phyloP scores from a whole-genome alignment of 1,284 basidiomycete genomes.

The Cystobasidium pallidum region DNA sequence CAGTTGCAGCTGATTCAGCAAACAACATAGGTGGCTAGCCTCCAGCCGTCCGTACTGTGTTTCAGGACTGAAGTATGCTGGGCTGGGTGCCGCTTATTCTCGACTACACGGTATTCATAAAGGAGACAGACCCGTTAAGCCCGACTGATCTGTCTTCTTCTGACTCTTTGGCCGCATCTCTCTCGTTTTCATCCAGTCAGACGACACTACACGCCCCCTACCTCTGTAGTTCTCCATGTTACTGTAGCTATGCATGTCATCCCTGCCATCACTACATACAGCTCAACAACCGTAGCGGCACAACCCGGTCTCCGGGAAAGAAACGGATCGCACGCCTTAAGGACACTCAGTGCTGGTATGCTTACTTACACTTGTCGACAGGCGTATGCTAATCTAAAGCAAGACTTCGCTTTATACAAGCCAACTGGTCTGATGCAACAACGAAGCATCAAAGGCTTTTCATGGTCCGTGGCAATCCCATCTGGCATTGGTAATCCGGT shows the following conservation, averaged over 20 bases:
- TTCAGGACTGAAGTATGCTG: too few relatives aligned
- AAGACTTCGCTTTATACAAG: neutral
- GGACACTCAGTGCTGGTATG: constrained; percentile 40
- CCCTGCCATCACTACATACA: constrained; percentile 1
- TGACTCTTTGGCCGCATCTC: constrained; percentile 4
- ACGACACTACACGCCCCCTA: too few relatives aligned
- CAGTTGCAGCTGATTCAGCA: too few relatives aligned
- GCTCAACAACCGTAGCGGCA: neutral
- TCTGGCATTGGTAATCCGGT: constrained; percentile 25
- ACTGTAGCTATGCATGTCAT: too few relatives aligned
- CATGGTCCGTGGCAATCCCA: constrained; percentile 11
- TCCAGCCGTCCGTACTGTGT: too few relatives aligned
- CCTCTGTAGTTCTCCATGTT: too few relatives aligned
- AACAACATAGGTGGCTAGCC: too few relatives aligned
- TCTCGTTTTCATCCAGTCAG: too few relatives aligned
- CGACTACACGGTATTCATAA: too few relatives aligned
- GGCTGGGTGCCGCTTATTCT: too few relatives aligned
- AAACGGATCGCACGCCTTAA: constrained; percentile 43
- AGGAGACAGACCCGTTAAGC: too few relatives aligned
- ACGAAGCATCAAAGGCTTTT: constrained; percentile 38
- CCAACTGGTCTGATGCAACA: constrained; percentile 20
- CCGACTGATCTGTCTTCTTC: neutral
- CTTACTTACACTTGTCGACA: too few relatives aligned
- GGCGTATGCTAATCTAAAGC: neutral
- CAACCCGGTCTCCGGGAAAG: constrained; percentile 32